These are phyloP conservation scores for Cytospora leucostoma DNA, from an alignment of 2,329 filamentous ascomycete species.

Conservation along the genomic window DNA sequence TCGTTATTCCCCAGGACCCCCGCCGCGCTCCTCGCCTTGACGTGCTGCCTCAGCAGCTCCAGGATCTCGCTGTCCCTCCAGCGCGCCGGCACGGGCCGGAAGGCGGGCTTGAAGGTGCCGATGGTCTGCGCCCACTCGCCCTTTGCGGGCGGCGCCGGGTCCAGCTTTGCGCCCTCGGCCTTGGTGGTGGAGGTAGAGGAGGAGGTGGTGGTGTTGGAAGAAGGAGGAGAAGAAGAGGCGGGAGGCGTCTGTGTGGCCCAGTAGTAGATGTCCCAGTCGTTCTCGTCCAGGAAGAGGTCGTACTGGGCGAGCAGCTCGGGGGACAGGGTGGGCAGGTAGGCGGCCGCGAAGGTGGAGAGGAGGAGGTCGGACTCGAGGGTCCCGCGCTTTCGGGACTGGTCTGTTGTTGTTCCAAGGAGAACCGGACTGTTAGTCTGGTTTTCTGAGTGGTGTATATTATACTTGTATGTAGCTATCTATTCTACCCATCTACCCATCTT, in stretches of 20 bases:
- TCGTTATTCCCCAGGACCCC: slow-evolving; percentile 47
- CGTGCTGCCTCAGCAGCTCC: slow-evolving; percentile 75
- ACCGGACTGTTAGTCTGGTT: background rate
- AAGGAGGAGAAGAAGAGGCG: slow-evolving; percentile 56
- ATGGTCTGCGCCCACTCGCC: slow-evolving; percentile 98
- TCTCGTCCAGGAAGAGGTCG: slow-evolving; percentile 94
- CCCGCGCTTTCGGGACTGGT: slow-evolving; percentile 95
- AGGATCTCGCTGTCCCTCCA: slow-evolving; percentile 87
- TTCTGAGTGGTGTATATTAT: background rate
- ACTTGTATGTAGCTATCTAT: too few species aligned
- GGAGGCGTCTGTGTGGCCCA: slow-evolving; percentile 89
- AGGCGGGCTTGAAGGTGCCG: slow-evolving; percentile 90
- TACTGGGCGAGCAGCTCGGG: slow-evolving; percentile 75
- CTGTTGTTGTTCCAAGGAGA: slow-evolving; percentile 46
- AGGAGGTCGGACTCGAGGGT: slow-evolving; percentile 95
- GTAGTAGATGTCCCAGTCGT: slow-evolving; percentile 99
- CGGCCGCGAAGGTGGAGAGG: slow-evolving; percentile 90
- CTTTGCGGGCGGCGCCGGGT: slow-evolving; percentile 38
- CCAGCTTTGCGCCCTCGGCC: slow-evolving; percentile 30
- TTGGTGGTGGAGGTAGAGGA: slow-evolving; percentile 36
- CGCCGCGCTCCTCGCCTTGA: slow-evolving; percentile 67
- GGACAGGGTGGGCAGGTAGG: slow-evolving; percentile 74
- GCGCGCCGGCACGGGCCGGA: slow-evolving; percentile 81
- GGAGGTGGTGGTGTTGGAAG: slow-evolving; percentile 28
- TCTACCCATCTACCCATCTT: too few species aligned